Percentiles rank a stretch among this genome's conserved stretches.
Conservation (phyloP, 2,329 filamentous ascomycete genomes). For the Epichloe uncinata region DNA sequence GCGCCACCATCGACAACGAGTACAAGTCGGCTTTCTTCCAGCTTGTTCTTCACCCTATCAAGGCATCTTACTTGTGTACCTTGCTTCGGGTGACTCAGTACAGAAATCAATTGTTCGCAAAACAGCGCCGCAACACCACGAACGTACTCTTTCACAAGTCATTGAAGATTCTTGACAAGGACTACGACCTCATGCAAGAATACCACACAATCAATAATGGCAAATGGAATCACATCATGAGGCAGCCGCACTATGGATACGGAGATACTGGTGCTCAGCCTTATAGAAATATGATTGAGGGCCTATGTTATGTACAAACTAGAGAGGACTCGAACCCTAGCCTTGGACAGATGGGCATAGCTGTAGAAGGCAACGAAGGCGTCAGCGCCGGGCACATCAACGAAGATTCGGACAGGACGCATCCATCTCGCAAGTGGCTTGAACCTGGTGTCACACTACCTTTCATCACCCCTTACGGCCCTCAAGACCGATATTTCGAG, state of each 20-base stretch:
- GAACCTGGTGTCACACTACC: slow-evolving; percentile 17
- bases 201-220: slow-evolving; percentile 38
- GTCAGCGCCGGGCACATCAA: slow-evolving; percentile 26
- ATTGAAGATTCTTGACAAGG: slow-evolving; percentile 36
- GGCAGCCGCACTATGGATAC: slow-evolving; percentile 36
- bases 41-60: slow-evolving; percentile 45
- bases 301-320: slow-evolving; percentile 39
- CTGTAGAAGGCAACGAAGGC: slow-evolving; percentile 20
- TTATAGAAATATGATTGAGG: slow-evolving; percentile 39
- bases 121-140: slow-evolving; percentile 42
- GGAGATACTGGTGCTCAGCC: slow-evolving; percentile 17
- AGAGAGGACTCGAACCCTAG: slow-evolving; percentile 35
- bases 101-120: slow-evolving; percentile 39
- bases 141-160: slow-evolving; percentile 35
- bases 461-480: slow-evolving; percentile 18
- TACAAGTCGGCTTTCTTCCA: slow-evolving; percentile 44
- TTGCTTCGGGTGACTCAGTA: slow-evolving; percentile 32
- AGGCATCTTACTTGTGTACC: slow-evolving; percentile 41
- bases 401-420: slow-evolving; percentile 40
- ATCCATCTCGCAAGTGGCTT: slow-evolving; percentile 24
- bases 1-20: slow-evolving; percentile 26
- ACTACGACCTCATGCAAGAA: slow-evolving; percentile 34
- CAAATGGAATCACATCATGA: slow-evolving; percentile 44
- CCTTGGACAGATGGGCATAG: slow-evolving; percentile 22
- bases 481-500: slow-evolving; percentile 20